Evolutionary conservation across 2,329 filamentous ascomycete species (phyloP).

Genomic region (Verticillium nonalfalfae): DNA sequence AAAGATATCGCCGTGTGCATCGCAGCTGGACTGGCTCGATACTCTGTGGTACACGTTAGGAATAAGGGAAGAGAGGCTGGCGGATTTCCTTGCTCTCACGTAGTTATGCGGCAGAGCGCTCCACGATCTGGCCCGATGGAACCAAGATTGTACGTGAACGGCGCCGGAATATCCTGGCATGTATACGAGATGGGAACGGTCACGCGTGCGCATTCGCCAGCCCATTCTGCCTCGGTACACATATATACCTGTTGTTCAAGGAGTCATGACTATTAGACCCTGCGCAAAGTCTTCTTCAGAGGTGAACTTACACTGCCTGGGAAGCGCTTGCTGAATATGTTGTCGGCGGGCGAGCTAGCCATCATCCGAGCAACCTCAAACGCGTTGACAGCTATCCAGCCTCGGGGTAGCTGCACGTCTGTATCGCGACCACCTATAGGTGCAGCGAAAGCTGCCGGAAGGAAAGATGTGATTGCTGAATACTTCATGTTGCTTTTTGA

Average conservation of each 20-base stretch:
- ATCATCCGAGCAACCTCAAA: neutral
- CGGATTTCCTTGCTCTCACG: neutral
- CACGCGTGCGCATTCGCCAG: neutral
- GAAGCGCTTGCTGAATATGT: neutral
- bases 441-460: neutral
- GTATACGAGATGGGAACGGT: neutral
- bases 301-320: neutral
- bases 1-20: slow-evolving; percentile 1
- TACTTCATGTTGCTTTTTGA: slow-evolving; percentile 3
- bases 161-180: neutral
- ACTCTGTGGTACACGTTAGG: neutral
- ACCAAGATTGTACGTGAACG: neutral
- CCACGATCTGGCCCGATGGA: slow-evolving; percentile 1
- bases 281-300: too few species aligned
- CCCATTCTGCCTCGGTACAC: neutral
- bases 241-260: neutral
- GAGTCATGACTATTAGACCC: too few species aligned
- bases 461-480: neutral
- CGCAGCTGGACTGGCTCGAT: neutral
- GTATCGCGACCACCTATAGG: neutral
- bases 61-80: neutral
- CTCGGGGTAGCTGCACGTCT: neutral
- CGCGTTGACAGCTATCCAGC: neutral
- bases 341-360: neutral
- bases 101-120: slow-evolving; percentile 1